phyloP scores from a whole-genome alignment of 2,329 filamentous ascomycete genomes.

The Fusarium incarnatum region DNA sequence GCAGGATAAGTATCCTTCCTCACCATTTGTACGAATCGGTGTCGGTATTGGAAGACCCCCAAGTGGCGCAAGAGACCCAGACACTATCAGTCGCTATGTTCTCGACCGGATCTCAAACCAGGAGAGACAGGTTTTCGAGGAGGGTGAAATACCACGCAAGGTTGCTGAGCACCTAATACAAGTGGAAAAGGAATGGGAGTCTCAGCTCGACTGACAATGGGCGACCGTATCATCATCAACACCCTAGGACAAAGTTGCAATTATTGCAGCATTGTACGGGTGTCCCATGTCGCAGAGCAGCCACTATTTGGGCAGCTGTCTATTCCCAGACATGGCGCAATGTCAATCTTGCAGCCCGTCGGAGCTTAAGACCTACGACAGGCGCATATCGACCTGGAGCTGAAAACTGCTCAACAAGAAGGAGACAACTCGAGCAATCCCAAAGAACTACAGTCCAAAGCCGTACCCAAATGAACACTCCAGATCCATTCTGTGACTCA shows the following conservation, averaged over 20 bases:
- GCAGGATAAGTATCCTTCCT: conserved; percentile 54
- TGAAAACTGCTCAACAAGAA: neutral
- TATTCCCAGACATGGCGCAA: neutral
- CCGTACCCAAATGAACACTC: conserved; percentile 21
- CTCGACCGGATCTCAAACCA: conserved; percentile 71
- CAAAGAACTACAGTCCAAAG: neutral
- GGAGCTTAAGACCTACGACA: neutral
- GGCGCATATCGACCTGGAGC: neutral
- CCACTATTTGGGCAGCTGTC: neutral
- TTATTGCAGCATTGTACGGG: neutral
- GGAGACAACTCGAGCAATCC: neutral
- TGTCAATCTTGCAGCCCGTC: neutral
- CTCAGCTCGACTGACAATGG: conserved; percentile 36
- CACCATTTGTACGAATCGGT: conserved; percentile 71
- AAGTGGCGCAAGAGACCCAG: conserved; percentile 68
- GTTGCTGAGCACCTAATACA: conserved; percentile 64
- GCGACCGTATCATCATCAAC: neutral
- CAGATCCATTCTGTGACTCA: conserved; percentile 15
- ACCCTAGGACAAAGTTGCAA: neutral
- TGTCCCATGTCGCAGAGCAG: neutral
- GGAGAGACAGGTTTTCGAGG: conserved; percentile 63
- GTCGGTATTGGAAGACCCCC: conserved; percentile 87
- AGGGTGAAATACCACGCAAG: conserved; percentile 62
- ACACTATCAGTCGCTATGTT: conserved; percentile 80
- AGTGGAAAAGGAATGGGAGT: conserved; percentile 56